Percentiles rank a stretch among this genome's conserved stretches.
Conservation (phyloP, 768 basidiomycete genomes). For the Termitomyces heimii region DNA sequence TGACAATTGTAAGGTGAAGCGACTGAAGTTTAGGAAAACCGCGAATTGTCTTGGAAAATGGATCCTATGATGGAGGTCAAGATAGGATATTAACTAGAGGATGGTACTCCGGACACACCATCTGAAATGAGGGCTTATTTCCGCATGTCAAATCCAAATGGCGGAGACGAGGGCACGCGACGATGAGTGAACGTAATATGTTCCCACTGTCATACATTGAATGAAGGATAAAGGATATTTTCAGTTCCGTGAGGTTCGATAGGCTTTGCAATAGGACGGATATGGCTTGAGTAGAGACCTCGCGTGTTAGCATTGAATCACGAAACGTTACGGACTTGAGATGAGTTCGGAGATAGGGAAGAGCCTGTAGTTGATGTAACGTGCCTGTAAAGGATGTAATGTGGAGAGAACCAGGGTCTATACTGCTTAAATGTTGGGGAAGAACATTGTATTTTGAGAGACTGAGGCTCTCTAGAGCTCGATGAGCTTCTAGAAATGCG, state of each 20-base stretch:
- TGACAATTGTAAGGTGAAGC: constrained; percentile 59
- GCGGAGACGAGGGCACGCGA: constrained; percentile 58
- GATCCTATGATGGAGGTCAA: constrained; percentile 32
- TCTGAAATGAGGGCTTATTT: constrained; percentile 66
- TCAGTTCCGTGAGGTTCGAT: constrained; percentile 49
- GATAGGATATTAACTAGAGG: not conserved
- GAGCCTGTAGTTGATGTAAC: constrained; percentile 57
- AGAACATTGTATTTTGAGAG: constrained; percentile 50
- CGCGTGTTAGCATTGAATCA: constrained; percentile 62
- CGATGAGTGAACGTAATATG: constrained; percentile 58
- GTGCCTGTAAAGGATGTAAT: constrained; percentile 63
- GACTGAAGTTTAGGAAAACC: constrained; percentile 58
- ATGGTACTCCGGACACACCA: constrained; percentile 37
- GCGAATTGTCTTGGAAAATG: constrained; percentile 58
- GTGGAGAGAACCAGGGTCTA: constrained; percentile 41
- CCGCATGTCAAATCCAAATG: constrained; percentile 63
- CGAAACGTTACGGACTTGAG: constrained; percentile 57
- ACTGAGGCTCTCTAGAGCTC: constrained; percentile 40
- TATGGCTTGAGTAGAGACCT: constrained; percentile 57
- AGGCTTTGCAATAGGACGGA: constrained; percentile 55
- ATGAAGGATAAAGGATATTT: constrained; percentile 63
- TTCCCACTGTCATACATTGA: constrained; percentile 71
- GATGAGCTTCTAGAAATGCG: constrained; percentile 63
- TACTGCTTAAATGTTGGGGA: constrained; percentile 43
- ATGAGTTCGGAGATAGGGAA: constrained; percentile 42